Evolutionary conservation across 805 yeast genomes (phyloP).

Genomic region (Kluyveromyces starmeri): DNA sequence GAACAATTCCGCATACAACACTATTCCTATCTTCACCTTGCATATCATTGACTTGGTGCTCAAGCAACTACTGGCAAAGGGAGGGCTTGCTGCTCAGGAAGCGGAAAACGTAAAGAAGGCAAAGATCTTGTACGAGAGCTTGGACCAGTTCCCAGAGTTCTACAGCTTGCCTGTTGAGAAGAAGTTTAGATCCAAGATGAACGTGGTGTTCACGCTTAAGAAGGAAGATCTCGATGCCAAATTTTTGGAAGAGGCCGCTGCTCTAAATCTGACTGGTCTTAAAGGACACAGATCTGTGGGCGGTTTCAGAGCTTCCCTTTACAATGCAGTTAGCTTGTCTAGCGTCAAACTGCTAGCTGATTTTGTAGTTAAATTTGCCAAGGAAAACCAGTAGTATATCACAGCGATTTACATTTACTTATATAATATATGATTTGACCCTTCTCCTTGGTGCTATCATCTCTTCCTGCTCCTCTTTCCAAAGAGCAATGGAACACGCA

Average conservation of each 20-base stretch:
- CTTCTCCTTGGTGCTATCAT: conserved; percentile 10
- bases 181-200: conserved; percentile 75
- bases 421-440: conserved; percentile 61
- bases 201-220: conserved; percentile 77
- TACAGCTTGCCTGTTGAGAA: conserved; percentile 59
- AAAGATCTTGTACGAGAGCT: conserved; percentile 46
- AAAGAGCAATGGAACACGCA: conserved; percentile 59
- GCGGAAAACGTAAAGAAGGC: conserved; percentile 55
- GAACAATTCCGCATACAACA: conserved; percentile 90
- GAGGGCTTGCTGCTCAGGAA: conserved; percentile 66
- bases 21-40: conserved; percentile 88
- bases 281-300: conserved; percentile 97
- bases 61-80: conserved; percentile 48
- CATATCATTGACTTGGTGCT: conserved; percentile 79
- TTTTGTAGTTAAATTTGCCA: conserved; percentile 54
- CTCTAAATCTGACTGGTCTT: conserved; percentile 57
- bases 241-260: conserved; percentile 63
- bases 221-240: conserved; percentile 54
- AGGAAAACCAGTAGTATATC: conserved; percentile 16
- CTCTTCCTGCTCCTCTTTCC: conserved; percentile 36
- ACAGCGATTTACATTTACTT: conserved; percentile 24
- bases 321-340: conserved; percentile 70
- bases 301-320: conserved; percentile 88
- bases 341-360: conserved; percentile 50
- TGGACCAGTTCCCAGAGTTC: conserved; percentile 58